Conservation (phyloP, 768 basidiomycete genomes). For the Trametes cinnabarina region DNA sequence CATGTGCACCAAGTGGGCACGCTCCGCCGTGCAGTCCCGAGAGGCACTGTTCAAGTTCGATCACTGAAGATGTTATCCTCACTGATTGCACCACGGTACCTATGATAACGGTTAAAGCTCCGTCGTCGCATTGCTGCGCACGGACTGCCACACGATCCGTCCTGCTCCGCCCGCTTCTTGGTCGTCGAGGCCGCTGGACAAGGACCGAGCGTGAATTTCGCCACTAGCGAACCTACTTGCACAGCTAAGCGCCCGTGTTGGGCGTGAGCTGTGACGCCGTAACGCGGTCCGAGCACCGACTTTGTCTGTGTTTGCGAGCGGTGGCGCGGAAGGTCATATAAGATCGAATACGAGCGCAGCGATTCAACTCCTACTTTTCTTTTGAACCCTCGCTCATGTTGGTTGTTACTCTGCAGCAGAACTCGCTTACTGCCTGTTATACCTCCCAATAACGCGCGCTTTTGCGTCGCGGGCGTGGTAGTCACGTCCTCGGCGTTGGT, state of each 20-base stretch:
- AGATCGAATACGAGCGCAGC: background rate
- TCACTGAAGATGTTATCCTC: too few species aligned
- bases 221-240: conserved; percentile 18
- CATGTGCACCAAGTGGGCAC: too few species aligned
- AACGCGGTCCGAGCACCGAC: conserved; percentile 10
- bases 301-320: conserved; percentile 4
- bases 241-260: background rate
- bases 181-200: background rate
- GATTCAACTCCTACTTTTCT: conserved; percentile 2
- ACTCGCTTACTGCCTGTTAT: conserved; percentile 17
- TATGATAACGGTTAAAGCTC: too few species aligned
- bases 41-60: too few species aligned
- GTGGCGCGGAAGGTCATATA: conserved; percentile 10
- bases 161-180: background rate
- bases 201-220: conserved; percentile 17
- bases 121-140: too few species aligned
- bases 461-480: conserved; percentile 57
- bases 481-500: conserved; percentile 34
- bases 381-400: conserved; percentile 19
- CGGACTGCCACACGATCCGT: background rate
- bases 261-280: conserved; percentile 9
- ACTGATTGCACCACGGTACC: too few species aligned
- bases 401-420: conserved; percentile 15
- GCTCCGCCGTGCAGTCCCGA: too few species aligned
- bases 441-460: conserved; percentile 51